Evolutionary conservation across 2,329 filamentous ascomycete genomes (phyloP), one percentile per base, ranked within the genome.

Genomic region (Colletotrichum tropicale): DNA sequence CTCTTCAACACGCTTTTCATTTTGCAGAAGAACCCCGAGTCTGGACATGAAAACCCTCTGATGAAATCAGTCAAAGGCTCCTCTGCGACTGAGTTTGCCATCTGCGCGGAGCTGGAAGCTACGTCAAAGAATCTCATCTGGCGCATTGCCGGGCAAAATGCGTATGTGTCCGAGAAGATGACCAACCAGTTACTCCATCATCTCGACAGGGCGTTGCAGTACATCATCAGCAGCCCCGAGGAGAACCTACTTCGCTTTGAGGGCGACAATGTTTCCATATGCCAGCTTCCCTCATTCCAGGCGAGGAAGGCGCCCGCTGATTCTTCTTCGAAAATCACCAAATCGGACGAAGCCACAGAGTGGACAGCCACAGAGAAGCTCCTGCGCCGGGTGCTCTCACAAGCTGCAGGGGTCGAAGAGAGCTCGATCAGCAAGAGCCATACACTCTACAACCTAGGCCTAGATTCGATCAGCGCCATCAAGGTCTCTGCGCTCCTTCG

Each of bases 391-490:
- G 85, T 89, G 0, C 83, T 94, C 16, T 85, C 88, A 1, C 81
- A 88, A 34, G 87, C 96, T 1, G 94, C 95, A 0, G 90, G 89
- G 18, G 84, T 94, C 0, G 86, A 92, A 0, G 43, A 52, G 43
- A 52, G 83, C 87, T 21, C 81, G 87, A 0, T 87, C 91, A 3
- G 94, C 98, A 88, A 88, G 71, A 86, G 88, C 1, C 90, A 92
- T 66, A 95, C 90, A 0, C 90, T 98, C 15, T 98, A 97, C 83
- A 93, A 97, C 77, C 88, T 98, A 3, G 96, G 96, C 0, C 90
- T 98, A 2, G 96, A 98, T 82, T 98, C 96, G 0, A 98, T 98
- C 82, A 96, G 93, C 77, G 94, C 95, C 2, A 97, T 98, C 85
- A 98, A 97, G 80, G 92, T 96, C 5, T 92, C 93, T 10, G 90